Percentiles rank a stretch among this genome's conserved stretches.
phyloP scores from a whole-genome alignment of 805 yeast genomes.

The Lipomyces sp. region DNA sequence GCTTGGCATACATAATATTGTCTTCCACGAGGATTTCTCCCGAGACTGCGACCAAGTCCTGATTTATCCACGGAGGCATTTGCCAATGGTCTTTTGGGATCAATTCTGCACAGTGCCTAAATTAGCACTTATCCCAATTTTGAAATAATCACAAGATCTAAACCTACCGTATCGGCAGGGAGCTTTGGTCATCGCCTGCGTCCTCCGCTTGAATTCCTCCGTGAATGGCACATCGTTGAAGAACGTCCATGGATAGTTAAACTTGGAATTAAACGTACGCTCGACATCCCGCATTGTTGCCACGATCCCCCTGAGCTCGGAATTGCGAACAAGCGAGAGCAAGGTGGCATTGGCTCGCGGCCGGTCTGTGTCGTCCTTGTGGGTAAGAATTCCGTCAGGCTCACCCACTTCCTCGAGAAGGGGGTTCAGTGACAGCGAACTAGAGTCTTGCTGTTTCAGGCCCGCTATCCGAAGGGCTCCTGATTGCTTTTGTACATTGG shows the following conservation, averaged over 20 bases:
- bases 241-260: conserved; percentile 80
- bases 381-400: conserved; percentile 39
- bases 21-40: conserved; percentile 48
- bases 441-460: background rate
- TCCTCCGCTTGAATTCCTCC: conserved; percentile 56
- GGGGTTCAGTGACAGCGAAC: conserved; percentile 20
- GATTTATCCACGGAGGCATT: conserved; percentile 63
- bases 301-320: conserved; percentile 57
- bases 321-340: conserved; percentile 70
- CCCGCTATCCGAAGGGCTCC: background rate
- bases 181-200: conserved; percentile 51
- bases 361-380: conserved; percentile 37
- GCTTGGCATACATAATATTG: conserved; percentile 64
- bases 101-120: conserved; percentile 44
- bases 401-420: conserved; percentile 40
- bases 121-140: background rate
- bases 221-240: conserved; percentile 72
- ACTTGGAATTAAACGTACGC: conserved; percentile 65
- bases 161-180: conserved; percentile 53
- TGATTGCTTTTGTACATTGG: background rate
- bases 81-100: conserved; percentile 59
- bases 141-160: conserved; percentile 29
- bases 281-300: conserved; percentile 66
- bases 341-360: conserved; percentile 73
- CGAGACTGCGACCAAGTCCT: conserved; percentile 49